Base-by-base conservation (phyloP, 345 rosid genomes). In the Turritis glabra region DNA sequence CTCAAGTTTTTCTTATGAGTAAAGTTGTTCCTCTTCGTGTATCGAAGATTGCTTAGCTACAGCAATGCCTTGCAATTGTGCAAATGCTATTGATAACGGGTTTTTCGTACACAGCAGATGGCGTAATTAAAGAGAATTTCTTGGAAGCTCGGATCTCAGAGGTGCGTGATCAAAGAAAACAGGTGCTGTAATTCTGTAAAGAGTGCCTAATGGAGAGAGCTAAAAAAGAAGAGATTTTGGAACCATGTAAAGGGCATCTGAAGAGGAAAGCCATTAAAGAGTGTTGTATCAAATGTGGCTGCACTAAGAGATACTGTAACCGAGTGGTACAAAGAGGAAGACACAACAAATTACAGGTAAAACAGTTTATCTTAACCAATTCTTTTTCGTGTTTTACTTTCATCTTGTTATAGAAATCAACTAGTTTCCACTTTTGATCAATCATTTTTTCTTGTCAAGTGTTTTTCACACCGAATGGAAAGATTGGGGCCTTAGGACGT, bases 281-380 rank as follows among this genome's bases (percentile, higher is more conserved):
- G 65, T 93, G 98, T 50, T 93, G 97, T 92, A 77, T 80, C 43
- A 93, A 86, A 80, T 93, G 98, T 80, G 92, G 92, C 37, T 90
- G 98, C 74, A 69, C 71, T 77, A 87, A 81, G 71, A 82, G 67
- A 43, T 93, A 97, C 48, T 90, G 89, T 77, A 93, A 93, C 72
- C 85, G 92, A 56, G 86, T 88, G 26, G 89, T 89, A 69, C 98
- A 93, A 80, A 88, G 89, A 72, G 96, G 98, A 64, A 78, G 89
- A 65, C 81, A 66, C 35, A 80, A 79, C 81, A 85, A 81, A 67
- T 71, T 90, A 67, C 92, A 93, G 91, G 98, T 89, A 57, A 56
- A 54, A 61, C 19, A 22, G 67, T 76, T 76, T 25, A 66, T 33
- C 5, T 27, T 25, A 26, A 13, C 21, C n/a, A 33, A 50, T n/a